Percentiles rank a stretch among this genome's conserved stretches.
phyloP scores from a whole-genome alignment of 345 rosid genomes.

The Murraya paniculata region DNA sequence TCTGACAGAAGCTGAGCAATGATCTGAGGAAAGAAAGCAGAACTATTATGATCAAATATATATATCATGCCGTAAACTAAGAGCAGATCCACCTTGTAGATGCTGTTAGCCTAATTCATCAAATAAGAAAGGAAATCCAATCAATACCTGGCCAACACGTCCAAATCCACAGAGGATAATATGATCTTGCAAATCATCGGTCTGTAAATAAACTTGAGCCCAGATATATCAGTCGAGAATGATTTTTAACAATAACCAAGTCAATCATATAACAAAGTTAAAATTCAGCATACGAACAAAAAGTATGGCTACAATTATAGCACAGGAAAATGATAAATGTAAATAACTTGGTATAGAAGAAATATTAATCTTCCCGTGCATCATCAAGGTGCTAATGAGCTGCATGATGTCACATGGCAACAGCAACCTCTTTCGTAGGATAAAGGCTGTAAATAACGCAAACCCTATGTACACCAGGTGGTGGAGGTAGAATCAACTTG shows the following conservation, averaged over 20 bases:
- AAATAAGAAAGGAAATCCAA: conserved; percentile 8
- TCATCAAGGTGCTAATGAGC: not conserved
- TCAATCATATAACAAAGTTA: not conserved
- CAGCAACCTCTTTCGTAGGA: not conserved
- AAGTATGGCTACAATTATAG: not conserved
- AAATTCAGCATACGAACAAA: not conserved
- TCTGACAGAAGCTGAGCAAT: conserved; percentile 99
- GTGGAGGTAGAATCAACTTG: not conserved
- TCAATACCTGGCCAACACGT: conserved; percentile 91
- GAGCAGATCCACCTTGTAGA: not conserved
- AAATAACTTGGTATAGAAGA: not conserved
- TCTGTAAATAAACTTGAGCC: conserved; percentile 48
- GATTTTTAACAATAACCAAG: not conserved
- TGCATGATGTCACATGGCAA: not conserved
- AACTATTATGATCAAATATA: conserved; percentile 7
- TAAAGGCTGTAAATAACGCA: not conserved
- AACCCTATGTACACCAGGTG: not conserved
- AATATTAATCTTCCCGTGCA: not conserved
- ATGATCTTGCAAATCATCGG: conserved; percentile 98
- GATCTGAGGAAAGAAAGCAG: conserved; percentile 50
- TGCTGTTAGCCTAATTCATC: conserved; percentile 8
- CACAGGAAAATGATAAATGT: not conserved
- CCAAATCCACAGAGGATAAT: conserved; percentile 96
- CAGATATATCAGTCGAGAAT: conserved; percentile 13
- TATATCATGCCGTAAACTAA: not conserved